A percentile compares a stretch with the other conserved stretches of the same genome.
Conservation (phyloP, 306 rosid genomes). For the Luffa acutangula region DNA sequence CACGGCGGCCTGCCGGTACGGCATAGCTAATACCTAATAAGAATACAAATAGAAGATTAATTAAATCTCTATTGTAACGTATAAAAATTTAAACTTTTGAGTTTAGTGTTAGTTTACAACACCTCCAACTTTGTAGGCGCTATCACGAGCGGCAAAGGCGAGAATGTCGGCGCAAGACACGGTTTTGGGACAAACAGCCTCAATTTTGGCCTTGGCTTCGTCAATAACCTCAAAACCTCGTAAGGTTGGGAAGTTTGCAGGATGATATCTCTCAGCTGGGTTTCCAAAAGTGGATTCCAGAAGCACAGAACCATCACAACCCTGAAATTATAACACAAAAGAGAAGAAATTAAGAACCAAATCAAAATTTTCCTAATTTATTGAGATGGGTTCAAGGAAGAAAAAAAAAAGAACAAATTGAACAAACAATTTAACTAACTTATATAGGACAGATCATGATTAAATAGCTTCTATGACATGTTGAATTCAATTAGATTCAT, state of each 20-base stretch:
- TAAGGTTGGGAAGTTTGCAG: constrained; percentile 24
- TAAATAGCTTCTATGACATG: too few species aligned
- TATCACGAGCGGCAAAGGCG: constrained; percentile 30
- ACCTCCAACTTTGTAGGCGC: constrained; percentile 17
- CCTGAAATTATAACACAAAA: constrained; percentile 7
- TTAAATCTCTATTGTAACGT: too few species aligned
- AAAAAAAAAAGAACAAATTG: too few species aligned
- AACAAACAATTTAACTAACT: too few species aligned
- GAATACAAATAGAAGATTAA: not conserved
- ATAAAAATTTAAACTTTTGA: not conserved
- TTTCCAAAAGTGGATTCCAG: constrained; percentile 24
- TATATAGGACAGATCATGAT: too few species aligned
- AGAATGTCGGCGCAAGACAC: constrained; percentile 34
- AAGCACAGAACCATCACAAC: constrained; percentile 27
- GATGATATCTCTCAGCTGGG: constrained; percentile 22
- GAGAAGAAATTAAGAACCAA: not conserved
- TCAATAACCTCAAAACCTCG: constrained; percentile 2
- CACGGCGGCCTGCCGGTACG: constrained; percentile 15
- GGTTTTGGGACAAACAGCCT: constrained; percentile 23
- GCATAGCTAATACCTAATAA: constrained; percentile 6
- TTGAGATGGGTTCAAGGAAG: not conserved
- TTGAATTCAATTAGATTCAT: too few species aligned
- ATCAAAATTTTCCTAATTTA: not conserved
- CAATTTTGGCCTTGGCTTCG: constrained; percentile 20
- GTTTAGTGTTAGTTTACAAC: not conserved